These are phyloP conservation scores for Paramecium octaurelia DNA, from an alignment of 73 alveolate species.

Conservation along the genomic window DNA sequence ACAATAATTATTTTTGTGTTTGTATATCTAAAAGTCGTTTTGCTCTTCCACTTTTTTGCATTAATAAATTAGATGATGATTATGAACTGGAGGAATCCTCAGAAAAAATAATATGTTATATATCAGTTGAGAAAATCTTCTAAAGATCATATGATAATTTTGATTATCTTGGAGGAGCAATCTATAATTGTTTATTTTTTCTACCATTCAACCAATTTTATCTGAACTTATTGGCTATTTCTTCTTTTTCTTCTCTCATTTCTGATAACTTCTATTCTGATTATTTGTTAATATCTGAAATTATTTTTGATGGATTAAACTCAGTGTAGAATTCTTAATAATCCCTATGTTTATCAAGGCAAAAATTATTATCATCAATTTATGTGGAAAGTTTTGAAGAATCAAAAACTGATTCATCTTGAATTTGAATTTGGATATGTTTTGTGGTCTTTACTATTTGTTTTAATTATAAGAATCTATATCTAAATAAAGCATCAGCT, in stretches of 20 bases:
- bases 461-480: not conserved
- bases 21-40: not conserved
- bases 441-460: not conserved
- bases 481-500: not conserved
- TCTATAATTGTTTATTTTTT: not conserved
- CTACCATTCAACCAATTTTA: not conserved
- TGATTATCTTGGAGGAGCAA: not conserved
- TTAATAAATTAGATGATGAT: not conserved
- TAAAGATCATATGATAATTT: not conserved
- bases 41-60: not conserved
- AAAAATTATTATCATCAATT: not conserved
- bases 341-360: not conserved
- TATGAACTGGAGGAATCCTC: not conserved
- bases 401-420: not conserved
- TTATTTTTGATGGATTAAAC: not conserved
- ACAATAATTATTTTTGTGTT: not conserved
- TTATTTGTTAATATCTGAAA: not conserved
- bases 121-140: not conserved
- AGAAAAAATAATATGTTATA: not conserved
- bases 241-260: conserved; percentile 10
- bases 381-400: not conserved
- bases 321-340: not conserved
- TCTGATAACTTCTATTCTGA: not conserved
- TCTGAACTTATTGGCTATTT: not conserved
- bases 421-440: not conserved